Evolutionary conservation across 306 rosid species (phyloP).

Genomic region (cucumber (Cucumis sativus)): Cucumber_9930_V3 NC_026657.2:15622501-15623000

Average conservation of each 20-base stretch:
- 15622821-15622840: no score
- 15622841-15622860: no score
- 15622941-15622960: no score
- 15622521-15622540: not conserved
- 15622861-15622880: not conserved
- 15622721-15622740: no score
- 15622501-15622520: constrained; percentile 23
- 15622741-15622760: no score
- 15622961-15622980: no score
- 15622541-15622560: not conserved
- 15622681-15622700: not conserved
- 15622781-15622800: not conserved
- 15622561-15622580: not conserved
- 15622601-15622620: not conserved
- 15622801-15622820: not conserved
- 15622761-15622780: not conserved
- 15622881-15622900: not conserved
- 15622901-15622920: not conserved
- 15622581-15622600: no score
- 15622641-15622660: not conserved
- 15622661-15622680: not conserved
- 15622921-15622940: no score
- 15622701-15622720: not conserved
- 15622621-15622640: not conserved
- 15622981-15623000: no score